phyloP scores from a whole-genome alignment of 1,284 basidiomycete species.

The Moniliophthora roreri region DNA sequence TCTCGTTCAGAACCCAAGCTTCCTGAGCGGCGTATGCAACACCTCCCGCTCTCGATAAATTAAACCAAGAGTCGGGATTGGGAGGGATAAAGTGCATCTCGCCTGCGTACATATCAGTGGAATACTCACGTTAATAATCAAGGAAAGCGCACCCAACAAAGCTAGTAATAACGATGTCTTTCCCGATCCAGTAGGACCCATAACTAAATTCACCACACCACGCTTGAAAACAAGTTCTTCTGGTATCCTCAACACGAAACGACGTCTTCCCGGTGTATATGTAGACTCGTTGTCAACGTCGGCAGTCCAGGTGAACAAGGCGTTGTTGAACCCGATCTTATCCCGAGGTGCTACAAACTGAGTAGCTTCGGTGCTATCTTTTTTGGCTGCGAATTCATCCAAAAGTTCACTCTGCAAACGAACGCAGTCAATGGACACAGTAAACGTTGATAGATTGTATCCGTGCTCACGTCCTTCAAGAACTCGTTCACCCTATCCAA shows the following conservation, averaged over 20 bases:
- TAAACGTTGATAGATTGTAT: not conserved
- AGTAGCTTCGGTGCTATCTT: constrained; percentile 18
- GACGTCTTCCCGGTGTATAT: constrained; percentile 32
- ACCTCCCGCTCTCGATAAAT: constrained; percentile 62
- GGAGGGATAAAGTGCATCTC: constrained; percentile 68
- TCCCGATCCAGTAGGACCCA: constrained; percentile 54
- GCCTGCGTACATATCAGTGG: constrained; percentile 23
- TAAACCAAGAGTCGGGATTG: constrained; percentile 58
- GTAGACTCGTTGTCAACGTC: constrained; percentile 15
- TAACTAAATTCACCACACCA: constrained; percentile 61
- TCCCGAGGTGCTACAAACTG: constrained; percentile 26
- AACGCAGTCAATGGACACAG: too few species aligned
- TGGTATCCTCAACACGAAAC: constrained; percentile 44
- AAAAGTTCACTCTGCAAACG: constrained; percentile 48
- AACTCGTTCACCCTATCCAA: constrained; percentile 49
- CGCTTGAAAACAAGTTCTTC: constrained; percentile 56
- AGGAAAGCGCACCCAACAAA: constrained; percentile 37
- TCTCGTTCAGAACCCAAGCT: constrained; percentile 70
- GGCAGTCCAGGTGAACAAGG: constrained; percentile 44
- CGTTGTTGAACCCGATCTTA: constrained; percentile 40
- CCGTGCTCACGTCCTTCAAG: constrained; percentile 30
- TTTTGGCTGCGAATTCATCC: constrained; percentile 40
- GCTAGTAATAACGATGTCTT: constrained; percentile 58
- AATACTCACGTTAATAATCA: not conserved
- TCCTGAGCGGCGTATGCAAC: constrained; percentile 80